Evolutionary conservation across 192 early-diverging fungal genomes (phyloP), one percentile per base, ranked within the genome.

Genomic region (Coemansia sp.): DNA sequence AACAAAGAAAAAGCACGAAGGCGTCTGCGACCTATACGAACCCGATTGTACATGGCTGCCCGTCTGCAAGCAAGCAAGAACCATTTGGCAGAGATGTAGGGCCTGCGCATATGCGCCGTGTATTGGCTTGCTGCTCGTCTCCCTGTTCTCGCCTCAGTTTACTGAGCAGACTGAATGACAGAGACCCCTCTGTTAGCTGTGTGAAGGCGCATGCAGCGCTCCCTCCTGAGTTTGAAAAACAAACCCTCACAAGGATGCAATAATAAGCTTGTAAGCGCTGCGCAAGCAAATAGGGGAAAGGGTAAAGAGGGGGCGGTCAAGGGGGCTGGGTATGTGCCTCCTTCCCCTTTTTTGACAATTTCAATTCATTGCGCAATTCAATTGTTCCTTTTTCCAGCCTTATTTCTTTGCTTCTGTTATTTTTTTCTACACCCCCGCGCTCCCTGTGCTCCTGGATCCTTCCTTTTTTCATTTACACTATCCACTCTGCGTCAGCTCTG

Each of bases 401-500:
- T 25, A 25, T 25, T 25, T 25, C 16, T 48, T 48, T 3, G 46
- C 46, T 11, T n/a, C 16, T 48, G 17, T 39, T 59, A 16, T 59
- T 38, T 13, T 40, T 7, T 41, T 40, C 16, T 59, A n/a, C 8
- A 5, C 8, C 57, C 57, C 57, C 57, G n/a, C 57, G 37, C 57
- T 59, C 57, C 57, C 57, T 56, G 54, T 20, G 54, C 37, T 38
- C 57, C 39, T 59, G 57, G 57, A 59, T 38, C 57, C 32, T 57
- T 59, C 7, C 9, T 59, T 41, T 40, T 41, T 38, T 59, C 57
- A 13, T 40, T 38, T 13, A 11, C 38, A 39, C 16, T 13, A 41
- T 59, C 57, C 25, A 25, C 25, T 25, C 25, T 25, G 25, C 25
- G 57, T 13, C 32, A 40, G 32, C 37, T 9, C 8, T 9, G 20